Evolutionary conservation across 805 yeast species (phyloP), one percentile per base, ranked within the genome.

Genomic region (Kurtzmaniella fragi): DNA sequence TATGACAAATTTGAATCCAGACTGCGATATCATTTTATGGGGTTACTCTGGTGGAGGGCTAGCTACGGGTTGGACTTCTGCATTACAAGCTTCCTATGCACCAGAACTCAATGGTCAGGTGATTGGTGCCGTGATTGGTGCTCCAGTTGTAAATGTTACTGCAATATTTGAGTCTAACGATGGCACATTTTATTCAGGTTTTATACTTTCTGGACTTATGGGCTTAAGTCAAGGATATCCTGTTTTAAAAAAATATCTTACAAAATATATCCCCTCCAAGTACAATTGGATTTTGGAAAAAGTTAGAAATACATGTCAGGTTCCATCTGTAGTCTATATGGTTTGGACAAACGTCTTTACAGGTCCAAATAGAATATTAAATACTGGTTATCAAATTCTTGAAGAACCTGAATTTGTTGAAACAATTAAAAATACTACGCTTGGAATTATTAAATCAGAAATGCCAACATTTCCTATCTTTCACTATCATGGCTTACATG

Each of bases 51-150:
- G 59, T 3, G 59, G 57, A 12, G 45, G 56, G 3, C 37, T 54
- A 25, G 51, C 58, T 12, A 34, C 53, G 2, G 43, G 51, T 2
- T 53, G 58, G 58, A 57, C 54, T 4, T 46, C 55, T 3, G 41
- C 45, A 3, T 39, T 53, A 28, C 52, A 48, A 32, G 56, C 56
- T 10, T 13, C 29, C 9, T 54, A 54, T 28, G 58, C 59, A 1
- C 56, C 57, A 0, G 56, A 54, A 13, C 43, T 52, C 29, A 26
- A 46, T 49, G 34, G 27, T 54, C 13, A 39, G 47, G 9, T 35
- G 38, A 40, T 38, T 45, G 65, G 63, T 16, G 56, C 53, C 2
- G 62, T 61, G 1, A 29, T 56, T 26, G 64, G 64, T 6, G 64
- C 63, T 5, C 44, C 52, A 46, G 53, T 56, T 12, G 42, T 53